phyloP scores from a whole-genome alignment of 2,329 filamentous ascomycete species.

The Cytospora mali region DNA sequence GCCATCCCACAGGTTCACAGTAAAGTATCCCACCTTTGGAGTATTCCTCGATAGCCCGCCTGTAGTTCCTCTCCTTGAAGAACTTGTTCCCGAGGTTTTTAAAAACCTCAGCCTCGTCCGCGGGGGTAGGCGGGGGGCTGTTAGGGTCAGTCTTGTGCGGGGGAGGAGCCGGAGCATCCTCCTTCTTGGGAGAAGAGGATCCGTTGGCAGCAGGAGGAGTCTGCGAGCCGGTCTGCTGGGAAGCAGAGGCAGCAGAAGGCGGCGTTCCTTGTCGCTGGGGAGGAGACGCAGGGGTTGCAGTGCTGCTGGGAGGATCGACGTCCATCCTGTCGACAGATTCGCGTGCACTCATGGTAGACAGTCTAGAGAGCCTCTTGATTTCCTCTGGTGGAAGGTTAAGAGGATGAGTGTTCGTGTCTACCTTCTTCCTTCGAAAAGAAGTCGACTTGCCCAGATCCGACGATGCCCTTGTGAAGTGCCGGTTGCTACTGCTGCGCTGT shows the following conservation, averaged over 20 bases:
- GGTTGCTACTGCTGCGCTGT: conserved; percentile 38
- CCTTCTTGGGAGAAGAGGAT: conserved; percentile 44
- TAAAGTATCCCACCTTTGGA: conserved; percentile 70
- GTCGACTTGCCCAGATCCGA: conserved; percentile 50
- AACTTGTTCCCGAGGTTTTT: conserved; percentile 94
- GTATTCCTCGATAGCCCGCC: conserved; percentile 87
- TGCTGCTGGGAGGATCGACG: conserved; percentile 60
- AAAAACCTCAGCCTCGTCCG: conserved; percentile 84
- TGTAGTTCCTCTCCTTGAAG: conserved; percentile 93
- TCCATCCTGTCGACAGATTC: conserved; percentile 66
- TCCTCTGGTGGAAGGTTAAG: conserved; percentile 90
- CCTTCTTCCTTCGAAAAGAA: conserved; percentile 54
- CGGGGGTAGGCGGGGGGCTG: conserved; percentile 56
- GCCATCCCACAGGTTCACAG: conserved; percentile 24
- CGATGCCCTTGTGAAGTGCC: conserved; percentile 51
- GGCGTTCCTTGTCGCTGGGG: conserved; percentile 49
- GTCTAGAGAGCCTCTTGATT: conserved; percentile 72
- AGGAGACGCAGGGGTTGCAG: conserved; percentile 56
- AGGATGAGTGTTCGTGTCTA: conserved; percentile 76
- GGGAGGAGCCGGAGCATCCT: conserved; percentile 66
- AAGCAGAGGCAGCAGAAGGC: conserved; percentile 36
- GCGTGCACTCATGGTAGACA: conserved; percentile 64
- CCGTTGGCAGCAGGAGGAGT: conserved; percentile 57
- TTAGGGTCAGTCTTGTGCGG: conserved; percentile 69
- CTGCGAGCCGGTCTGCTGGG: conserved; percentile 46